Conservation (phyloP, 2,329 filamentous ascomycete species). For the Bipolaris oryzae region DNA sequence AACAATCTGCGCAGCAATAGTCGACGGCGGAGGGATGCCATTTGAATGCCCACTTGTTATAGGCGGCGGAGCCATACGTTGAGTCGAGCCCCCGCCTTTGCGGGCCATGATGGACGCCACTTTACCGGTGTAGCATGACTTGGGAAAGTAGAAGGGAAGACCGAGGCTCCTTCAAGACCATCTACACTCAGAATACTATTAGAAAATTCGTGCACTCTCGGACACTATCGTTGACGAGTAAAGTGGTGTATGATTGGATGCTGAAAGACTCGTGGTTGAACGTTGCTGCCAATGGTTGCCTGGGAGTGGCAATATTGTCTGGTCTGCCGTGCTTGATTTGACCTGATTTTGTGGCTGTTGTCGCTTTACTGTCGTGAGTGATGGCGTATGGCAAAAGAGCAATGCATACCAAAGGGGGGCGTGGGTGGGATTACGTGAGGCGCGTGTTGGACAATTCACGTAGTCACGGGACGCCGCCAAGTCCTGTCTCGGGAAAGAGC, state of each 20-base stretch:
- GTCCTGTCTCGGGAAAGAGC: conserved; percentile 18
- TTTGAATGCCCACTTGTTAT: conserved; percentile 28
- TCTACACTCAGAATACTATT: neutral
- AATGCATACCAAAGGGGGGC: neutral
- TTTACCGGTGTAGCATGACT: conserved; percentile 36
- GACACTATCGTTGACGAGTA: neutral
- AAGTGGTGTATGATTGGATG: conserved; percentile 10
- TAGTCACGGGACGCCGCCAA: conserved; percentile 34
- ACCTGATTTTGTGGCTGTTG: neutral
- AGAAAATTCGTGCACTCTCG: neutral
- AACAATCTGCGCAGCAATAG: conserved; percentile 85
- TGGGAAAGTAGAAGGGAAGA: neutral
- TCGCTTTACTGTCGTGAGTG: neutral
- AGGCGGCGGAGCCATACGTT: conserved; percentile 33
- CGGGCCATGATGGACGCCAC: conserved; percentile 47
- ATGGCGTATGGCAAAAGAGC: neutral
- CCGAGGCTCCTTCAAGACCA: neutral
- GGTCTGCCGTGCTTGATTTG: neutral
- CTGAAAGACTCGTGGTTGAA: neutral
- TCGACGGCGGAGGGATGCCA: conserved; percentile 66
- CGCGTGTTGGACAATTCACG: conserved; percentile 26
- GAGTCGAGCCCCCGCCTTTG: conserved; percentile 45
- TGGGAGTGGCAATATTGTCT: neutral
- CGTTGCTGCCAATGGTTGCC: neutral
- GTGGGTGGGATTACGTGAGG: conserved; percentile 13